Evolutionary conservation across 2,329 filamentous ascomycete species (phyloP).

Genomic region (Aureobasidium sp.): DNA sequence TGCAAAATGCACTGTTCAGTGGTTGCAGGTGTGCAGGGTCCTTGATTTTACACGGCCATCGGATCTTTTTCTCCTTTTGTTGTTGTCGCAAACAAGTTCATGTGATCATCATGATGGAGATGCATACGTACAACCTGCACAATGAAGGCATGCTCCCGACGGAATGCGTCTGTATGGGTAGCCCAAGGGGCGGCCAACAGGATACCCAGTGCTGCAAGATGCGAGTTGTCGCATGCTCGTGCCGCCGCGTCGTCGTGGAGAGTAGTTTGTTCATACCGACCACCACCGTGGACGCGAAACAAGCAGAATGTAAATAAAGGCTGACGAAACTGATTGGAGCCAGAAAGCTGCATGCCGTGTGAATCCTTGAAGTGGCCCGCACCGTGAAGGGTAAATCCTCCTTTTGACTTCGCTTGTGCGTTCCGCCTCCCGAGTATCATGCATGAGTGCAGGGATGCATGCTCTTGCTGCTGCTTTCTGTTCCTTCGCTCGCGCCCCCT

Average conservation of each 20-base stretch:
- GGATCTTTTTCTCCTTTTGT: background rate
- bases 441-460: background rate
- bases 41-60: background rate
- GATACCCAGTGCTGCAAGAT: background rate
- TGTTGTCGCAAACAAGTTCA: background rate
- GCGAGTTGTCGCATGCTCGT: background rate
- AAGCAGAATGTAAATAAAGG: conserved; percentile 7
- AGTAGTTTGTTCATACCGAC: background rate
- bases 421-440: background rate
- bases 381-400: background rate
- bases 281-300: background rate
- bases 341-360: background rate
- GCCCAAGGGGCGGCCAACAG: background rate
- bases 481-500: conserved; percentile 1
- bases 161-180: background rate
- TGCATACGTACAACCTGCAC: background rate
- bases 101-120: background rate
- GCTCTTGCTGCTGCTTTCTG: conserved; percentile 4
- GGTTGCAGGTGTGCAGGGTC: background rate
- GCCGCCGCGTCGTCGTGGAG: background rate
- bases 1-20: background rate
- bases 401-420: conserved; percentile 1
- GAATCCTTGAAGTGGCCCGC: background rate
- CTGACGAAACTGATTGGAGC: background rate
- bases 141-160: background rate